These are phyloP conservation scores for Pseudonitzschia multiseries DNA, from an alignment of 108 stramenopile genomes.

Conservation along the genomic window DNA sequence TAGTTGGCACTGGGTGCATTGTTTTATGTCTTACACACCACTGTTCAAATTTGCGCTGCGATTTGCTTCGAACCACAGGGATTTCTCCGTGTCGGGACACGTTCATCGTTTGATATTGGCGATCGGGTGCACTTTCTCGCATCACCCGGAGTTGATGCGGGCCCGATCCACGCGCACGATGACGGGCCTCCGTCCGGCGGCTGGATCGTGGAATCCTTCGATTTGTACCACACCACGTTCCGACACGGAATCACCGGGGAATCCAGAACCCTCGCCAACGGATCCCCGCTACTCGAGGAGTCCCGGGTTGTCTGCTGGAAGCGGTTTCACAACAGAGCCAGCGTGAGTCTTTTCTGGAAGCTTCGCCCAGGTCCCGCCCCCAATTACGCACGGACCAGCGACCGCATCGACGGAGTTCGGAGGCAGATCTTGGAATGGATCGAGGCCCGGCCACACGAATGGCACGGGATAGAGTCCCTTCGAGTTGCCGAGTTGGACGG, in stretches of 20 bases:
- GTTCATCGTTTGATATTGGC: constrained; percentile 75
- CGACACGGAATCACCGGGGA: constrained; percentile 69
- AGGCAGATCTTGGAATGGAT: constrained; percentile 50
- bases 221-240: constrained; percentile 68
- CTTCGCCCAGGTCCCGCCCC: constrained; percentile 43
- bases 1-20: background rate
- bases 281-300: constrained; percentile 44
- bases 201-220: constrained; percentile 72
- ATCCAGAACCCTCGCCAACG: constrained; percentile 65
- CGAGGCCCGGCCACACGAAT: constrained; percentile 66
- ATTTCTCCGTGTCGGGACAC: constrained; percentile 45
- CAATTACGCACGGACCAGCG: constrained; percentile 35
- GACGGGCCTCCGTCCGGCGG: constrained; percentile 11
- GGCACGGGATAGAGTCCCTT: constrained; percentile 52
- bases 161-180: background rate
- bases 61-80: constrained; percentile 13
- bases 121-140: constrained; percentile 60
- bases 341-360: constrained; percentile 48
- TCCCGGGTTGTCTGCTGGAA: constrained; percentile 68
- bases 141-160: background rate
- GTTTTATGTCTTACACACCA: background rate
- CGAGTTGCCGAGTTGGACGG: constrained; percentile 31
- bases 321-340: constrained; percentile 65
- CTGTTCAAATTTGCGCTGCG: constrained; percentile 25
- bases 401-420: constrained; percentile 44